phyloP scores from a whole-genome alignment of 306 rosid species.

The Carpinus viminea region DNA sequence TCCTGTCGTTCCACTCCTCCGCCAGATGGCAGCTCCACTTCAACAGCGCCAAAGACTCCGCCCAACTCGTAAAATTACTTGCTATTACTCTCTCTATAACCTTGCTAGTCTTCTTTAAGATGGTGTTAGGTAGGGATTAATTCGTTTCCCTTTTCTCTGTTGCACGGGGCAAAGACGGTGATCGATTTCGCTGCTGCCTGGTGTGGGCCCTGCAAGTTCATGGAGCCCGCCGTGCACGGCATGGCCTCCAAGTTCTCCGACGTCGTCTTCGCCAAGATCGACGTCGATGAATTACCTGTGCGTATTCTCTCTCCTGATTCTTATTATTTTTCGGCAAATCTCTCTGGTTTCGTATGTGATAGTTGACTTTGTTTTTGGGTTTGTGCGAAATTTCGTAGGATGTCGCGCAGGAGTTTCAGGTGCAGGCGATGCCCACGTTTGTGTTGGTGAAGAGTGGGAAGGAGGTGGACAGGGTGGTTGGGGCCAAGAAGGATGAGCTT shows the following conservation, averaged over 20 bases:
- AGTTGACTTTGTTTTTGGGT: background rate
- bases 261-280: slow-evolving; percentile 79
- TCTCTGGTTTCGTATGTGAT: background rate
- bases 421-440: slow-evolving; percentile 91
- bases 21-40: slow-evolving; percentile 76
- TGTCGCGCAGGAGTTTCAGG: slow-evolving; percentile 62
- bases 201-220: slow-evolving; percentile 93
- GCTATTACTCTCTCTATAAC: background rate
- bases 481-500: slow-evolving; percentile 79
- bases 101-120: background rate
- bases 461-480: slow-evolving; percentile 64
- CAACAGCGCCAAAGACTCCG: slow-evolving; percentile 43
- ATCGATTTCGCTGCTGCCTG: slow-evolving; percentile 90
- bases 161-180: slow-evolving; percentile 49
- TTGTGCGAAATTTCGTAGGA: slow-evolving; percentile 39
- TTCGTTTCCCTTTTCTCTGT: background rate
- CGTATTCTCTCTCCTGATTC: background rate
- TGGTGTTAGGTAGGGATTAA: slow-evolving; percentile 4
- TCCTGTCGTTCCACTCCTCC: slow-evolving; percentile 59
- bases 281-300: slow-evolving; percentile 84
- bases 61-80: slow-evolving; percentile 48
- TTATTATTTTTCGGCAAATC: background rate
- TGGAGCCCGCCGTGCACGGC: slow-evolving; percentile 64
- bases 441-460: slow-evolving; percentile 71
- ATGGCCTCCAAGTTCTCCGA: slow-evolving; percentile 55